These are phyloP conservation scores for Ustilago xerochloae DNA, from an alignment of 1,284 basidiomycete species.

Conservation along the genomic window DNA sequence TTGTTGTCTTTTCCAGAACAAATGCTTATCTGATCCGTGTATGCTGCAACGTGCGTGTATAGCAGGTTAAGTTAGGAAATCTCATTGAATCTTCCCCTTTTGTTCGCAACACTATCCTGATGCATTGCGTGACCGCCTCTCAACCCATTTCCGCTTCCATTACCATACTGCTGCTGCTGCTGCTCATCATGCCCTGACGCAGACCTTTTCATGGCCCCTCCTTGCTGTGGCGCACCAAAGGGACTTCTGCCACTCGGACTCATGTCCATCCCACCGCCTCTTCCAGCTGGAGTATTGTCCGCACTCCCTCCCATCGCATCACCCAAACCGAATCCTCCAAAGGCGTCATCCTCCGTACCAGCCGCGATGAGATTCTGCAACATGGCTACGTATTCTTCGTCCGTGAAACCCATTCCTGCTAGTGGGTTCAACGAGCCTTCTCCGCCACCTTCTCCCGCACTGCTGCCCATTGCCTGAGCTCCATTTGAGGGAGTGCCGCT, in stretches of 20 bases:
- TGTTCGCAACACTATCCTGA: neutral
- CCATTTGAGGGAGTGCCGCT: neutral
- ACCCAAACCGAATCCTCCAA: neutral
- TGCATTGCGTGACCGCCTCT: neutral
- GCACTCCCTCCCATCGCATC: neutral
- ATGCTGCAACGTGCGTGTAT: neutral
- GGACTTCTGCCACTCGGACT: neutral
- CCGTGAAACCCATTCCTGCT: slow-evolving; percentile 61
- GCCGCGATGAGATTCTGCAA: slow-evolving; percentile 62
- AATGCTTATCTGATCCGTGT: no score
- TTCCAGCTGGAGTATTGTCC: neutral
- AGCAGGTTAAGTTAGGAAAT: slow-evolving; percentile 68
- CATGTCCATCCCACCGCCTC: neutral
- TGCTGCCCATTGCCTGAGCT: neutral
- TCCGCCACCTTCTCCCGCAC: slow-evolving; percentile 11
- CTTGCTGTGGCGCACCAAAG: neutral
- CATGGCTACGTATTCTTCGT: slow-evolving; percentile 64
- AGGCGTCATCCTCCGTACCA: slow-evolving; percentile 47
- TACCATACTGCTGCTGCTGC: neutral
- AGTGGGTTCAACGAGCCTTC: slow-evolving; percentile 53
- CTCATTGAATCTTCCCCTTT: slow-evolving; percentile 15
- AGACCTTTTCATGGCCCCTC: neutral
- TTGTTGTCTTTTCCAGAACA: no score
- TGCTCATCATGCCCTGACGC: neutral
- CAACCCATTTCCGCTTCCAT: neutral